Base-by-base conservation (phyloP, 805 yeast genomes). In the Starmerella gropengiesseri region DNA sequence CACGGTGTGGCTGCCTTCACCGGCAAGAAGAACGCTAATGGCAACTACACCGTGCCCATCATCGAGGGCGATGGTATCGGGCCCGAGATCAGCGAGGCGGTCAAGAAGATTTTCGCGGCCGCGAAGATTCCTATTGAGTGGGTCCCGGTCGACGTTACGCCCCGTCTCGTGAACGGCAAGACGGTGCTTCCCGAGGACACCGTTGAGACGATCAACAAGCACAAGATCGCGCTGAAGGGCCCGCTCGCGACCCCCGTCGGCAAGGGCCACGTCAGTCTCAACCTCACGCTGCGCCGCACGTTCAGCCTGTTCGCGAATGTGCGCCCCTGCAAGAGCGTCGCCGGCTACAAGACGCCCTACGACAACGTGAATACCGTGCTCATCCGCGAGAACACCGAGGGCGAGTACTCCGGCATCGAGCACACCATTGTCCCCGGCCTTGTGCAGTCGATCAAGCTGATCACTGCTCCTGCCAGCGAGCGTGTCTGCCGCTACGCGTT, bases 31-130 rank as follows among this genome's bases (percentile, higher is more conserved):
- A 64, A 63, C 45, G 55, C 62, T 35, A 57, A 57, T 40, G 97
- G 97, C 52, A 82, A 81, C 59, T 89, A 77, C 70, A 77, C 84
- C 43, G 98, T 91, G 51, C 89, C 98, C 34, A 73, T 91, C 70
- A 89, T 91, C 58, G 96, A 87, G 69, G 97, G 97, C 69, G 97
- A 89, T 62, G 98, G 98, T 73, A 86, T 89, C 55, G 98, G 98
- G 57, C 74, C 79, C 40, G 98, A 91, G 67, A 91, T 91, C 63
- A 81, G 97, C 53, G 77, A 82, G 58, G 83, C 97, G 40, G 96
- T 91, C 54, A 83, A 87, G 71, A 75, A 81, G 53, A 89, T 91
- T 59, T 91, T 85, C 69, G 69, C 78, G 40, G 96, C 96, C 55
- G 98, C 97, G 41, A 67, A 82, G 44, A 94, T 87, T 41, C 99